These are phyloP conservation scores for Penicillium odoratum DNA, from an alignment of 495 filamentous ascomycete genomes.

Conservation along the genomic window DNA sequence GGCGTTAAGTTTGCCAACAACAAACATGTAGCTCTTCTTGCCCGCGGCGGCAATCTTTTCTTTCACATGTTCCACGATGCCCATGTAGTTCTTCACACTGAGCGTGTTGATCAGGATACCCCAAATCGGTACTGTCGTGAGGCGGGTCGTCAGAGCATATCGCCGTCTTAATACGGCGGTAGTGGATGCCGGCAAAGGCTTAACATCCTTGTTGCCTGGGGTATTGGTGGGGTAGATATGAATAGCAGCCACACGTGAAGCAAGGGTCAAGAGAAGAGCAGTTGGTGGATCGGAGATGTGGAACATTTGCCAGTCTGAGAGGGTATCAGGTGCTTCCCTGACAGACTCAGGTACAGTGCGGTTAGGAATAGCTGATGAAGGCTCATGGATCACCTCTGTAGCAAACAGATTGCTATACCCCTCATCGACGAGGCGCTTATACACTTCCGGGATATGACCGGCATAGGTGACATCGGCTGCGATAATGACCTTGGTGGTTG, in stretches of 20 bases:
- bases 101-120: constrained; percentile 95
- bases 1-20: constrained; percentile 94
- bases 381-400: constrained; percentile 74
- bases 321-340: constrained; percentile 44
- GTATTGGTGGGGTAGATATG: constrained; percentile 71
- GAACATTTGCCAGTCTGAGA: constrained; percentile 77
- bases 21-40: constrained; percentile 94
- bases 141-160: constrained; percentile 80
- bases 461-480: constrained; percentile 90
- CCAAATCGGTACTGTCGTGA: constrained; percentile 78
- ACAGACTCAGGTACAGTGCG: constrained; percentile 60
- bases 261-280: constrained; percentile 81
- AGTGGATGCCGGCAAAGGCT: constrained; percentile 52
- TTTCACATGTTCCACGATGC: constrained; percentile 71
- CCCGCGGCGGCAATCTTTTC: constrained; percentile 68
- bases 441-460: constrained; percentile 61
- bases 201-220: constrained; percentile 29
- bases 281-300: constrained; percentile 86
- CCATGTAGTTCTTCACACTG: constrained; percentile 84
- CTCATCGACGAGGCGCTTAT: constrained; percentile 45
- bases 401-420: constrained; percentile 72
- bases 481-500: constrained; percentile 65
- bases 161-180: constrained; percentile 70
- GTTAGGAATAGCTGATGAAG: constrained; percentile 83
- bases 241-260: constrained; percentile 74